Conservation (phyloP, 305 asterid species). For the Fraxinus sp. region DNA sequence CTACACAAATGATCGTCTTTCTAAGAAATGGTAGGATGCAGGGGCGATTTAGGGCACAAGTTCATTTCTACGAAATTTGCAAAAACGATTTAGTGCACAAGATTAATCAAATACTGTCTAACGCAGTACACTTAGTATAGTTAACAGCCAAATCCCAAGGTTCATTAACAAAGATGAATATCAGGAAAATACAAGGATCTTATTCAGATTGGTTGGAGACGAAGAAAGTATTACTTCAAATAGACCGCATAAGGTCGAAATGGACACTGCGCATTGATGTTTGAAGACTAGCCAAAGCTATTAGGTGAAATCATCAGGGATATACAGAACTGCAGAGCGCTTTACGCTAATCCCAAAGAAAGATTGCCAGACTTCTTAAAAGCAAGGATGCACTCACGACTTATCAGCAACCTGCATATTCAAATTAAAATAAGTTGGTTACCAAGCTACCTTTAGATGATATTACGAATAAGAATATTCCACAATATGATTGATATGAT, state of each 20-base stretch:
- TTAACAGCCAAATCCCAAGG: background rate
- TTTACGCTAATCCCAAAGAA: constrained; percentile 3
- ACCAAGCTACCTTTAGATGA: background rate
- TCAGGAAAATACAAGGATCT: background rate
- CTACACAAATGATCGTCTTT: constrained; percentile 18
- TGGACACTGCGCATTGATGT: constrained; percentile 8
- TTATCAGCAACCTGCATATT: constrained; percentile 35
- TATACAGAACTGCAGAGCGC: constrained; percentile 5
- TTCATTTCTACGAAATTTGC: background rate
- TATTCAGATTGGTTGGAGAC: background rate
- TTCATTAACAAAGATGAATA: background rate
- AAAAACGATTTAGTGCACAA: background rate
- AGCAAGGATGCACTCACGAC: constrained; percentile 20
- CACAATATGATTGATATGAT: background rate
- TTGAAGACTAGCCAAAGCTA: constrained; percentile 9
- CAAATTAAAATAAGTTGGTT: background rate
- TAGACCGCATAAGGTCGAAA: background rate
- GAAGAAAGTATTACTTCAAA: background rate
- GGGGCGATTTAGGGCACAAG: background rate
- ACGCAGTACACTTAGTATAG: background rate
- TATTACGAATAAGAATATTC: background rate
- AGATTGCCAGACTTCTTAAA: constrained; percentile 5
- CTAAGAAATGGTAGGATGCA: constrained; percentile 3
- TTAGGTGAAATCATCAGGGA: background rate
- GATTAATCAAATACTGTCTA: background rate